Conservation (phyloP, 78 protist genomes). For the Dictyostelium brefeldianum region DNA sequence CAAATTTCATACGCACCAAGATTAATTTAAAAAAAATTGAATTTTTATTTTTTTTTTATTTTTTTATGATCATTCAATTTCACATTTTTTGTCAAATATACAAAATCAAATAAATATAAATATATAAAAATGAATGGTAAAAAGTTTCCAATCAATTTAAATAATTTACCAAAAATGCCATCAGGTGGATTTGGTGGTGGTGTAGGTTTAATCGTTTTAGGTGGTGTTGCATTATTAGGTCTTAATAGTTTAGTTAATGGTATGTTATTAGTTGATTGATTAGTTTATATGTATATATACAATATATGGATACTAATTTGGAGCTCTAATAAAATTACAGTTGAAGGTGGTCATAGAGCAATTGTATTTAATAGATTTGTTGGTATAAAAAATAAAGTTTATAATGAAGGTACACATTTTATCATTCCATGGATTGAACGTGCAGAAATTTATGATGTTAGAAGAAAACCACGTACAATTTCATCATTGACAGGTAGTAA, state of each 20-base stretch:
- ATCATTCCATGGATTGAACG: constrained; percentile 90
- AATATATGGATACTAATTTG: not conserved
- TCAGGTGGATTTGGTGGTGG: constrained; percentile 57
- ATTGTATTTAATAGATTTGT: constrained; percentile 86
- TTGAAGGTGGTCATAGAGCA: constrained; percentile 94
- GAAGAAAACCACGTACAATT: constrained; percentile 88
- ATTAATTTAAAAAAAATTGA: not conserved
- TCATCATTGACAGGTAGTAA: constrained; percentile 94
- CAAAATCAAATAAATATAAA: no score
- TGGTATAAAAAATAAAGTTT: constrained; percentile 84
- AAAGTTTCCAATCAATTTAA: not conserved
- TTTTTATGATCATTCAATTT: not conserved
- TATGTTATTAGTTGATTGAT: not conserved
- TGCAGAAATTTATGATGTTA: constrained; percentile 92
- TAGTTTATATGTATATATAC: not conserved
- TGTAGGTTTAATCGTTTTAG: constrained; percentile 25
- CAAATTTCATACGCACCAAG: no score
- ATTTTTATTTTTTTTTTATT: not conserved
- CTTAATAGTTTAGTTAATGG: constrained; percentile 46
- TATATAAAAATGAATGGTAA: not conserved
- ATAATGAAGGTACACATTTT: constrained; percentile 90
- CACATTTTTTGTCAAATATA: not conserved
- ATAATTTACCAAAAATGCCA: constrained; percentile 32
- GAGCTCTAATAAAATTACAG: no score
- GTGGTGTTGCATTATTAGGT: constrained; percentile 25